Base-by-base conservation (phyloP, 1,139 yeast species). In the Suhomyces chickasaworum region DNA sequence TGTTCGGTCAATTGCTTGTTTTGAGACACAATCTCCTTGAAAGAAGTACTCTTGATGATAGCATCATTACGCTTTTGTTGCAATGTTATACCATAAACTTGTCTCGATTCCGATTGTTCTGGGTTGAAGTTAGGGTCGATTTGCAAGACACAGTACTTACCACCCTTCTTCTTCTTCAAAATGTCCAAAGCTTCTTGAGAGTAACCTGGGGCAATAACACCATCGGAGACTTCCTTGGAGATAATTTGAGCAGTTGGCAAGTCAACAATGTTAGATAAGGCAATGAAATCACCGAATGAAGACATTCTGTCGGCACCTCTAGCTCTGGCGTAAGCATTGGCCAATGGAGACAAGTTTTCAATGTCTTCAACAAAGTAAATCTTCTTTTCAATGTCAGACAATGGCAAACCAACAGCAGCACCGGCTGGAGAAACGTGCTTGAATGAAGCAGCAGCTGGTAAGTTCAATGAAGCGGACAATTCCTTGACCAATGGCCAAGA, bases 231-330 rank as follows among this genome's bases (percentile, higher is more conserved):
- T 76, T 93, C 99, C 73, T 89, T 89, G 50, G 97, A 87, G 67
- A 93, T 93, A 71, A 93, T 93, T 71, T 88, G 88, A 47, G 99
- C 99, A 50, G 99, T 93, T 65, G 97, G 91, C 48, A 87, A 77
- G 69, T 93, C 99, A 55, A 93, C 99, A 71, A 88, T 89, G 77
- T 91, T 91, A 51, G 97, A 89, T 55, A 93, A 79, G 46, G 99
- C 99, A 64, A 93, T 93, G 80, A 91, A 93, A 73, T 93, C 99
- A 66, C 99, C 99, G 65, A 93, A 93, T 13, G 97, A 89, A 12
- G 98, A 90, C 99, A 93, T 93, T 80, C 99, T 86, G 75, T 93
- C 99, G 56, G 99, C 99, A 69, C 99, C 99, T 73, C 99, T 87
- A 46, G 99, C 99, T 73, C 99, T 87, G 37, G 99, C 99, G 64